Evolutionary conservation across 805 yeast species (phyloP).

Genomic region (Lipomyces starkeyi): DNA sequence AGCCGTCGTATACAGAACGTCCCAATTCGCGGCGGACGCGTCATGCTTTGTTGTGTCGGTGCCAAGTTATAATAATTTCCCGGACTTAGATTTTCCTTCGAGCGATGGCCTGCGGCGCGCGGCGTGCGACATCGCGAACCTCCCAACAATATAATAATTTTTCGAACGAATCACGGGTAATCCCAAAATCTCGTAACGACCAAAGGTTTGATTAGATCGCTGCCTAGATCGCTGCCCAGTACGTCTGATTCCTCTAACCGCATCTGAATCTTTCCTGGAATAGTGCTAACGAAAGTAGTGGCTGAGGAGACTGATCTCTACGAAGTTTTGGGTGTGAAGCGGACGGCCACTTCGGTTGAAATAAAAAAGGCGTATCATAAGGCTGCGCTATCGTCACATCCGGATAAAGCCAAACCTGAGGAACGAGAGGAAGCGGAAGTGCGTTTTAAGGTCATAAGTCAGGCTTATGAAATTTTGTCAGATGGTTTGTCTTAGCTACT

Average conservation of each 20-base stretch:
- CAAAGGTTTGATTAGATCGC: not conserved
- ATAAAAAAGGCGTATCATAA: constrained; percentile 85
- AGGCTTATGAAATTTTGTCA: constrained; percentile 82
- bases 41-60: not conserved
- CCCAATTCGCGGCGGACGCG: constrained; percentile 1
- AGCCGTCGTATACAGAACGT: not conserved
- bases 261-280: not conserved
- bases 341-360: constrained; percentile 69
- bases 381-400: constrained; percentile 82
- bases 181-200: not conserved
- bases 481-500: constrained; percentile 54
- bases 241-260: not conserved
- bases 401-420: constrained; percentile 82
- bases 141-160: not conserved
- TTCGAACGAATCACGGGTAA: constrained; percentile 21
- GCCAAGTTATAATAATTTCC: not conserved
- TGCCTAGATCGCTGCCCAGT: not conserved
- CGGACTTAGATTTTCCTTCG: not conserved
- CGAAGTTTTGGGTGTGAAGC: constrained; percentile 71
- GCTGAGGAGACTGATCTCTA: constrained; percentile 56
- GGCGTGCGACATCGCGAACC: not conserved
- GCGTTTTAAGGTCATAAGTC: constrained; percentile 79
- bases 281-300: not conserved
- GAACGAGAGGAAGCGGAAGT: constrained; percentile 73
- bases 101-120: not conserved